Percentiles rank a stretch among this genome's conserved stretches.
Conservation (phyloP, 2,329 filamentous ascomycete genomes). For the Phialophora tarda region DNA sequence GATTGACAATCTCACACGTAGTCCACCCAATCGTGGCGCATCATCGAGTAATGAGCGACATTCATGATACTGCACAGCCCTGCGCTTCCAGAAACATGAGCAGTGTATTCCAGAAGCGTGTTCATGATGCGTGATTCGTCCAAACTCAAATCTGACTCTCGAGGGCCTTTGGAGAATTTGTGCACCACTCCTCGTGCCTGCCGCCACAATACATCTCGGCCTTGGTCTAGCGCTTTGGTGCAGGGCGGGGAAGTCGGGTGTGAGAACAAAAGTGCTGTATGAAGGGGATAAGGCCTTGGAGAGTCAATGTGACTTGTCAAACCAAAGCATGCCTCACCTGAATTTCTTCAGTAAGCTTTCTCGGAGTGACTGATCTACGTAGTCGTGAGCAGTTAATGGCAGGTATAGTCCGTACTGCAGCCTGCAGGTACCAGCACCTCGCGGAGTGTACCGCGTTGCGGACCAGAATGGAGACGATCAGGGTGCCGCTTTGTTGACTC, state of each 20-base stretch:
- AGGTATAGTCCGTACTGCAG: not conserved
- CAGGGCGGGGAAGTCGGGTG: constrained; percentile 1
- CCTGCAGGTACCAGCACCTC: not conserved
- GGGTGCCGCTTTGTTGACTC: not conserved
- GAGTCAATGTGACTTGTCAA: constrained; percentile 1
- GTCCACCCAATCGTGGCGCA: constrained; percentile 13
- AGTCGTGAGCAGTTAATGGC: not conserved
- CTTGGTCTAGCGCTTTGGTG: not conserved
- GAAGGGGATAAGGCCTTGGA: not conserved
- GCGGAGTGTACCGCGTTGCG: not conserved
- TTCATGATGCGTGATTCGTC: constrained; percentile 29
- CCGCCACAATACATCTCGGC: constrained; percentile 1
- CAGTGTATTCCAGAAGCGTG: constrained; percentile 33
- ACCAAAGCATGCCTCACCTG: not conserved
- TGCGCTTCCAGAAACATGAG: constrained; percentile 12
- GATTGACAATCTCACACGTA: not conserved
- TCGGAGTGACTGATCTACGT: not conserved
- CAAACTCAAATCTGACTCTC: constrained; percentile 7
- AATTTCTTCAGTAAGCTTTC: not conserved
- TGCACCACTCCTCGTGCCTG: constrained; percentile 19
- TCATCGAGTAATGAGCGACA: not conserved
- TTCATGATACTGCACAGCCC: not conserved
- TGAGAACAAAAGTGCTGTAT: not conserved
- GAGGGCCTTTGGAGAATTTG: constrained; percentile 12
- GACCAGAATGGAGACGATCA: not conserved